phyloP scores from a whole-genome alignment of 345 rosid species.

The Dipteronia dyeriana region DNA sequence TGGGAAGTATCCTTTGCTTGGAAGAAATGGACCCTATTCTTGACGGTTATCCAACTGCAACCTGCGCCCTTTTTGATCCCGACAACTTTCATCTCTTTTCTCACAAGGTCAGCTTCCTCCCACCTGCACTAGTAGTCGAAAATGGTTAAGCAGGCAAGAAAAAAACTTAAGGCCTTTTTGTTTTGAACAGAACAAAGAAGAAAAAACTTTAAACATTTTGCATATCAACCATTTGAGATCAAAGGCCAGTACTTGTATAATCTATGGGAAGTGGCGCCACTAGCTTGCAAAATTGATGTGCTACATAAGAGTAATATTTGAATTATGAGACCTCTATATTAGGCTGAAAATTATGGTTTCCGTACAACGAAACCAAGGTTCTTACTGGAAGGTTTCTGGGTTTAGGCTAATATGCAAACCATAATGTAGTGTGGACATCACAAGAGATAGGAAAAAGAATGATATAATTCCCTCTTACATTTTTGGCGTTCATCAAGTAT shows the following conservation, averaged over 20 bases:
- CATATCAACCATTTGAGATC: not conserved
- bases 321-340: not conserved
- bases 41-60: conserved; percentile 77
- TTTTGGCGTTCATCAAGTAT: not conserved
- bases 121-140: conserved; percentile 47
- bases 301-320: not conserved
- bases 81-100: conserved; percentile 66
- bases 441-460: not conserved
- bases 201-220: not conserved
- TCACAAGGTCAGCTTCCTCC: conserved; percentile 71
- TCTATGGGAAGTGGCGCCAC: not conserved
- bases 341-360: not conserved
- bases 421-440: conserved; percentile 7
- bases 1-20: conserved; percentile 85
- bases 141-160: conserved; percentile 4
- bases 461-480: not conserved
- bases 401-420: not conserved
- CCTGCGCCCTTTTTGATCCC: conserved; percentile 83
- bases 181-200: not conserved
- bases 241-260: not conserved
- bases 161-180: not conserved
- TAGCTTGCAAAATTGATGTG: conserved; percentile 5
- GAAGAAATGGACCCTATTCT: conserved; percentile 67
- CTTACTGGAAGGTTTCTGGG: not conserved
- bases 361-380: not conserved